A percentile compares a stretch with the other conserved stretches of the same genome.
These are phyloP conservation scores for Geotrichum ghanense DNA, from an alignment of 805 yeast genomes.

Conservation along the genomic window DNA sequence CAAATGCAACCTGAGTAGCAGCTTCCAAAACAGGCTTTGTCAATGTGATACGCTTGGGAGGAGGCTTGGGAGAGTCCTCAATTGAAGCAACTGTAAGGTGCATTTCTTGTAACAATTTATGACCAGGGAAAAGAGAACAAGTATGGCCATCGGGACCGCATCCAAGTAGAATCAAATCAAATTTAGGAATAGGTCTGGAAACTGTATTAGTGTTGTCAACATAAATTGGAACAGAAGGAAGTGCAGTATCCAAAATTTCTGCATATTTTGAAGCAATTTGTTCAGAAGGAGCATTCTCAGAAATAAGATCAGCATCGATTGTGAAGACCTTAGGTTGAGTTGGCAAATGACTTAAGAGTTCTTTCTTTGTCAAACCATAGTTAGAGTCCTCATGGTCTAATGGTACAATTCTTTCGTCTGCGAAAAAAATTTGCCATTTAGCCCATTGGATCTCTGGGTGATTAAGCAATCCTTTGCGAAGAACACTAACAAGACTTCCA, in stretches of 20 bases:
- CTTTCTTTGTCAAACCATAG: conserved; percentile 62
- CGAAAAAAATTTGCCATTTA: conserved; percentile 52
- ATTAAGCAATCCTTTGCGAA: conserved; percentile 52
- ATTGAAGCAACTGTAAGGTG: conserved; percentile 47
- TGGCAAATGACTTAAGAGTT: conserved; percentile 40
- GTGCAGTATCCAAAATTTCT: conserved; percentile 32
- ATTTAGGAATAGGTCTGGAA: conserved; percentile 10
- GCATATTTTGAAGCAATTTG: conserved; percentile 57
- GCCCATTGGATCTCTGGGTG: conserved; percentile 29
- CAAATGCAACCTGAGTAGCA: conserved; percentile 55
- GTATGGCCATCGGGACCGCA: conserved; percentile 97
- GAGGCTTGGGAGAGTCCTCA: conserved; percentile 85
- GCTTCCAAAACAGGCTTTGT: conserved; percentile 63
- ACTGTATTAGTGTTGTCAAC: background rate
- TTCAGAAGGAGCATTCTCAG: conserved; percentile 40
- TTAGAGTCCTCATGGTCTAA: conserved; percentile 75
- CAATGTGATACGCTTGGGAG: conserved; percentile 81
- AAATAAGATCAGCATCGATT: conserved; percentile 51
- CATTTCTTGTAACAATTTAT: conserved; percentile 47
- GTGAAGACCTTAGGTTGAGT: conserved; percentile 50
- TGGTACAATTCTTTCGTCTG: conserved; percentile 87
- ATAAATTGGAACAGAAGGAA: conserved; percentile 29
- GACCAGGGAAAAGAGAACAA: conserved; percentile 86
- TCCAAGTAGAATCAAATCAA: conserved; percentile 69
- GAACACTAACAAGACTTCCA: conserved; percentile 74